phyloP scores from a whole-genome alignment of 345 rosid species.

The Anastatica hierochuntica region DNA sequence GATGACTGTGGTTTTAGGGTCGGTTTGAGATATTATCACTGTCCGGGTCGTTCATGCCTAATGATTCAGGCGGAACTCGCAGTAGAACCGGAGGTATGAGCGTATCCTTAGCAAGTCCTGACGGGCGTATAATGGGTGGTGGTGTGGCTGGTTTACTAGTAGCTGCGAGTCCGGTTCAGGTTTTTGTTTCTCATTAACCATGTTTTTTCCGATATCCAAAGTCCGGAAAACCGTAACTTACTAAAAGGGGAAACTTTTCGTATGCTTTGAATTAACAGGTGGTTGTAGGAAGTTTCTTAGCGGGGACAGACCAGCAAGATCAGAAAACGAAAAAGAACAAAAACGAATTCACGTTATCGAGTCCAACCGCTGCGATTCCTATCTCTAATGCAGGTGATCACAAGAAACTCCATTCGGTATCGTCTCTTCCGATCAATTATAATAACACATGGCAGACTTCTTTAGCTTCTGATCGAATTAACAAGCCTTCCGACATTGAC shows the following conservation, averaged over 20 bases:
- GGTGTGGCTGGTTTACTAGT: constrained; percentile 85
- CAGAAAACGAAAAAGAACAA: constrained; percentile 63
- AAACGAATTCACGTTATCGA: constrained; percentile 30
- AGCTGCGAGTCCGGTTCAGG: constrained; percentile 96
- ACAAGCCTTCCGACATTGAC: constrained; percentile 15
- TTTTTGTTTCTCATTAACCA: not conserved
- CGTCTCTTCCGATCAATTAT: constrained; percentile 13
- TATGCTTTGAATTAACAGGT: constrained; percentile 43
- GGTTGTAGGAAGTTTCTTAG: constrained; percentile 83
- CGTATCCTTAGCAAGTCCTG: constrained; percentile 82
- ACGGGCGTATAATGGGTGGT: constrained; percentile 96
- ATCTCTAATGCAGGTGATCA: constrained; percentile 25
- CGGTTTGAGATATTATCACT: constrained; percentile 92
- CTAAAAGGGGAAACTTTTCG: not conserved
- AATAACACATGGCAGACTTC: constrained; percentile 20
- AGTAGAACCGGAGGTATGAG: constrained; percentile 98
- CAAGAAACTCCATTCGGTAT: not conserved
- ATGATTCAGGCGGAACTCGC: constrained; percentile 65
- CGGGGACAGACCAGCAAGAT: constrained; percentile 53
- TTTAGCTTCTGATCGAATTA: constrained; percentile 19
- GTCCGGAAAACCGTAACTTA: not conserved
- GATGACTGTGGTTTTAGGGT: constrained; percentile 43
- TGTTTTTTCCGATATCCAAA: not conserved
- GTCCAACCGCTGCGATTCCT: constrained; percentile 24
- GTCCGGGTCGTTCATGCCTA: constrained; percentile 98